These are phyloP conservation scores for Beauveria pseudobassiana DNA, from an alignment of 2,329 filamentous ascomycete genomes.

Conservation along the genomic window DNA sequence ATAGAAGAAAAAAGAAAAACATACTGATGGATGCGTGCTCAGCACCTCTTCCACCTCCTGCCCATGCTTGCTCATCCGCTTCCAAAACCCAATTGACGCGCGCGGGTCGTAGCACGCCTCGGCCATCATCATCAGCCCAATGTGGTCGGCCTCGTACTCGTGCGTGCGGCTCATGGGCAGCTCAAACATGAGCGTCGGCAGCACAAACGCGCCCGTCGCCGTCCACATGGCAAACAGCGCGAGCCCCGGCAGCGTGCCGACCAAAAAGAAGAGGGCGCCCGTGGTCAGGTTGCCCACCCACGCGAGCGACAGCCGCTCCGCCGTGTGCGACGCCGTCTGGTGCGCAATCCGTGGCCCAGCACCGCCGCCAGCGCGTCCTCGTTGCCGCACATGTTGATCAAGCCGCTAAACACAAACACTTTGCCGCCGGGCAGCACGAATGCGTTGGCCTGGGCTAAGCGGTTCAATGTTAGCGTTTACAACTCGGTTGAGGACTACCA, in stretches of 20 bases:
- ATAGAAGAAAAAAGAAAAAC: slow-evolving; percentile 19
- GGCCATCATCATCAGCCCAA: slow-evolving; percentile 76
- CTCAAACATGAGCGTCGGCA: slow-evolving; percentile 57
- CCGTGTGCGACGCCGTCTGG: slow-evolving; percentile 60
- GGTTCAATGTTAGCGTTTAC: no score
- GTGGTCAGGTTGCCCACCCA: slow-evolving; percentile 46
- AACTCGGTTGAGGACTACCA: no score
- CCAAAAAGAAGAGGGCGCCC: slow-evolving; percentile 42
- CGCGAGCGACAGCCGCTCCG: slow-evolving; percentile 52
- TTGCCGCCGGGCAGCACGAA: slow-evolving; percentile 74
- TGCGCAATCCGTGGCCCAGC: slow-evolving; percentile 72
- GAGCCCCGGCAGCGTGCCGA: slow-evolving; percentile 34
- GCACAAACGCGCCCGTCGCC: slow-evolving; percentile 34
- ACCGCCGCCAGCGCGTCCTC: slow-evolving; percentile 69
- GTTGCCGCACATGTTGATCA: slow-evolving; percentile 57
- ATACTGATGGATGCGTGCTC: slow-evolving; percentile 67
- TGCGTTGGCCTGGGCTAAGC: slow-evolving; percentile 51
- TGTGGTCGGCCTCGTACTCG: slow-evolving; percentile 73
- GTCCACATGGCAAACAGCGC: slow-evolving; percentile 31
- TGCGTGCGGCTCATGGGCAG: slow-evolving; percentile 63
- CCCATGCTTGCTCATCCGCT: slow-evolving; percentile 50
- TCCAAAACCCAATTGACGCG: slow-evolving; percentile 60
- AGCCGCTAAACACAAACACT: slow-evolving; percentile 71
- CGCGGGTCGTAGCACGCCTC: slow-evolving; percentile 69
- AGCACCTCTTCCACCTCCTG: slow-evolving; percentile 53